Conservation (phyloP, 345 rosid genomes). For the Aquilaria yunnanensis region DNA sequence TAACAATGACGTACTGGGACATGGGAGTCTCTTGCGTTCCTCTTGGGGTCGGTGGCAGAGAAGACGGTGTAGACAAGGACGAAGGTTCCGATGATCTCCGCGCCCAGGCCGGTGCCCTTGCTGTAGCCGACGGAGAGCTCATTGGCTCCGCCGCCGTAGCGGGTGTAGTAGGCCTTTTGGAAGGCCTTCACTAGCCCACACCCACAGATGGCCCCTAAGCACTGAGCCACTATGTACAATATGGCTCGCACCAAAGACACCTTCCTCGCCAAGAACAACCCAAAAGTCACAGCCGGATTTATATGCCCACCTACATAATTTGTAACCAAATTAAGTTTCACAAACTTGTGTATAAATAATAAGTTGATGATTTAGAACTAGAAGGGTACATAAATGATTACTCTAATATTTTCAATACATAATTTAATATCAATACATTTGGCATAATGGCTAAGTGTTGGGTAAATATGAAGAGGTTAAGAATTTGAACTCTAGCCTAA, state of each 20-base stretch:
- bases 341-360: no score
- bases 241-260: constrained; percentile 56
- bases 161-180: constrained; percentile 39
- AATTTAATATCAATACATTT: no score
- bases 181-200: constrained; percentile 58
- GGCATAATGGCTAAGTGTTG: no score
- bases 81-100: constrained; percentile 14
- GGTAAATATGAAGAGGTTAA: no score
- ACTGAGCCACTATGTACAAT: constrained; percentile 59
- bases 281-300: constrained; percentile 70
- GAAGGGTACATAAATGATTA: no score
- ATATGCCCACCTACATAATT: constrained; percentile 55
- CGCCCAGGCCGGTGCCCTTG: constrained; percentile 59
- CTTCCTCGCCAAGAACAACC: constrained; percentile 53
- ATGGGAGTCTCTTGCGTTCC: constrained; percentile 58
- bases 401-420: no score
- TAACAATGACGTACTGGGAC: constrained; percentile 37
- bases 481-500: no score
- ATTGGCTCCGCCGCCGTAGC: constrained; percentile 66
- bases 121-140: constrained; percentile 35
- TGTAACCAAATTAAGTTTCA: no score
- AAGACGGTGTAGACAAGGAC: constrained; percentile 19
- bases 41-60: constrained; percentile 64
- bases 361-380: no score
- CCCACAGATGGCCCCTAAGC: constrained; percentile 61